Evolutionary conservation across 2,329 filamentous ascomycete species (phyloP), one percentile per base, ranked within the genome.

Genomic region (Xylaria hypoxylon): DNA sequence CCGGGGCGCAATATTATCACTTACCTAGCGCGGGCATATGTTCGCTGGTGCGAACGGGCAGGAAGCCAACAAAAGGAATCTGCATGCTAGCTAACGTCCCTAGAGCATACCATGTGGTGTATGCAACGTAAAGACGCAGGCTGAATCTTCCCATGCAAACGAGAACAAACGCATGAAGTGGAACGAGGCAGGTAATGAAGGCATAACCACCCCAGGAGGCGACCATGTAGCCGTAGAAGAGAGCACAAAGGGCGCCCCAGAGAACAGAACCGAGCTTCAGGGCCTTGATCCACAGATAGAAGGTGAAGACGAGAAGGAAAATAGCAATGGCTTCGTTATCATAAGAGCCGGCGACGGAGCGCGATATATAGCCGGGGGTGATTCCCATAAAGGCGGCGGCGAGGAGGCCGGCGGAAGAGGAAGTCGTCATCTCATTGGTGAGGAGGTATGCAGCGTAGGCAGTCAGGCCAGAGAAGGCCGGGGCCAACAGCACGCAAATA

Each of bases 201-300:
- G 97, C 96, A 80, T 99, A 99, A 77, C 96, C 96, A 86, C 96
- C 96, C 96, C 96, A 99, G 19, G 96, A 97, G 55, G 95, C 96
- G 71, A 99, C 96, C 96, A 99, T 99, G 89, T 99, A 99, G 77
- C 96, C 96, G 81, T 99, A 99, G 83, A 96, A 98, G 62, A 99
- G 86, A 48, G 96, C 96, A 74, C 94, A 96, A 69, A 97, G 85
- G 42, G 93, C 94, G 74, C 94, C 95, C 95, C 95, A 99, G 81
- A 97, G 92, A 79, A 97, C 94, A 57, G 96, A 98, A 28, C 96
- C 96, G 65, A 94, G 88, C 85, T 99, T 99, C 73, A 99, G 87
- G 22, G 96, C 93, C 87, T 98, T 98, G 83, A 99, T 97, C 96
- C 96, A 99, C 59, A 99, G 88, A 82, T 90, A 99, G 82, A 99